Evolutionary conservation across 139 green algal species (phyloP).

Genomic region (Closterium sp.): DNA sequence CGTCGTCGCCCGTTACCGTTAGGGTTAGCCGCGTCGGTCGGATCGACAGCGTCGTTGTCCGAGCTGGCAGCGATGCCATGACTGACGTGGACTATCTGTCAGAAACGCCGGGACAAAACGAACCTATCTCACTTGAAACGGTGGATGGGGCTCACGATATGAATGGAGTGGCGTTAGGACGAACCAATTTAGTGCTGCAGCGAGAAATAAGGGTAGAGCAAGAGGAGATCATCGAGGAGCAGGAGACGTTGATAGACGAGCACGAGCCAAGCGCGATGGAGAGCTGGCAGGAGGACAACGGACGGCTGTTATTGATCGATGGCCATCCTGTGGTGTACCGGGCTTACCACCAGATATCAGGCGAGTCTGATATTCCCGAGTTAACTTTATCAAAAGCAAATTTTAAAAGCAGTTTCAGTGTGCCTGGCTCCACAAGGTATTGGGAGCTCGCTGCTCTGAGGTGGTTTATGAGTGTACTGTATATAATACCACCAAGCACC

Average conservation of each 20-base stretch:
- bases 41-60: not conserved
- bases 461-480: not conserved
- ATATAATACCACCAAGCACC: not conserved
- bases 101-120: not conserved
- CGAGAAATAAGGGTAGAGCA: not conserved
- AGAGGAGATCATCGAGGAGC: not conserved
- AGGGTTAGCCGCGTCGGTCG: not conserved
- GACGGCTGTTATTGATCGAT: not conserved
- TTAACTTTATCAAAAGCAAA: too few species aligned
- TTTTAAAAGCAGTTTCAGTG: too few species aligned
- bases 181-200: not conserved
- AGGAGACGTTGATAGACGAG: not conserved
- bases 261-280: not conserved
- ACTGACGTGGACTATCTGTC: not conserved
- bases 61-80: not conserved
- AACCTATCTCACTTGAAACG: not conserved
- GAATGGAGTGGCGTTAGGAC: not conserved
- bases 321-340: not conserved
- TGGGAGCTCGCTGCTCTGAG: too few species aligned
- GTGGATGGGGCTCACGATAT: not conserved
- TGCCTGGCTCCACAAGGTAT: too few species aligned
- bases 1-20: not conserved
- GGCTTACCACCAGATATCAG: not conserved
- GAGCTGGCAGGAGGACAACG: not conserved
- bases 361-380: not conserved